Conservation (phyloP, 177 flowering plant genomes). For the Vitis hybrid region DNA sequence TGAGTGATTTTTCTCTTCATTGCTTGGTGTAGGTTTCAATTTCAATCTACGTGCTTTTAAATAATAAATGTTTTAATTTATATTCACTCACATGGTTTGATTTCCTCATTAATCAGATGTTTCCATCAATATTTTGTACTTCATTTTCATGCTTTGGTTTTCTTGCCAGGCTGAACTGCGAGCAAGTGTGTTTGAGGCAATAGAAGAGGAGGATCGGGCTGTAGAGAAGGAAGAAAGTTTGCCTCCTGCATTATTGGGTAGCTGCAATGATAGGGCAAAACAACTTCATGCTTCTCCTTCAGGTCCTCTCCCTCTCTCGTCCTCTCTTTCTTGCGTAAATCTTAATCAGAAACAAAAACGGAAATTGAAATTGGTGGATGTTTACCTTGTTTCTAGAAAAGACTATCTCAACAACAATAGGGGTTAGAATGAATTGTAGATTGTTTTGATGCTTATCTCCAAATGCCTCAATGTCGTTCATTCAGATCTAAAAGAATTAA, state of each 20-base stretch:
- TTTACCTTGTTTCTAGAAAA: no score
- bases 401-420: no score
- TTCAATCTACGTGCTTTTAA: no score
- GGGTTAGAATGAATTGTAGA: no score
- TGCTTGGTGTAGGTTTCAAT: no score
- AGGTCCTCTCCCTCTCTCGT: conserved; percentile 37
- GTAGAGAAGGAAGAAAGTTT: conserved; percentile 75
- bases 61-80: no score
- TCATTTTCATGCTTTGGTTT: background rate
- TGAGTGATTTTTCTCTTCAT: no score
- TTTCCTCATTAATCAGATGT: background rate
- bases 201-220: conserved; percentile 90
- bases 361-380: no score
- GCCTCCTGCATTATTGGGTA: conserved; percentile 92
- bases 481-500: no score
- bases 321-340: background rate
- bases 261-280: conserved; percentile 96
- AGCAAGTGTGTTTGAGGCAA: conserved; percentile 98
- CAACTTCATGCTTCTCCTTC: conserved; percentile 97
- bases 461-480: no score
- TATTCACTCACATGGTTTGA: background rate
- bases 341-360: no score
- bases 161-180: conserved; percentile 84
- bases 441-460: no score
- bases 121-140: background rate